Base-by-base conservation (phyloP, 2,329 filamentous ascomycete genomes). In the Lachnum nothofagi region DNA sequence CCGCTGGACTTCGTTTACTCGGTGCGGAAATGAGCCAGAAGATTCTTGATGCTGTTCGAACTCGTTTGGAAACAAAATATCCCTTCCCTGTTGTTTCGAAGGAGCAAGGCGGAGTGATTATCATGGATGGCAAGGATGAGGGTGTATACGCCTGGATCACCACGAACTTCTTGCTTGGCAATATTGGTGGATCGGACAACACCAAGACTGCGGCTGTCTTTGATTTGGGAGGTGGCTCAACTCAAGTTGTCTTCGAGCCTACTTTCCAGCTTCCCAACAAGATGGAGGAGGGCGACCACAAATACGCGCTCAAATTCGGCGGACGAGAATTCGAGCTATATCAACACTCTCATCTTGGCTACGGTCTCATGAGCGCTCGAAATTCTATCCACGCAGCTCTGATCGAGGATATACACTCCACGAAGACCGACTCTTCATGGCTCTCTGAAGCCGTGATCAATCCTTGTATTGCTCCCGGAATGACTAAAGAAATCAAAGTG, bases 131-230 rank as follows among this genome's bases (percentile, higher is more conserved):
- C 54, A 90, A 88, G 43, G 88, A 96, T 64, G 93, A 98, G 72
- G 93, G 93, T 66, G 91, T 98, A 24, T 98, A 95, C 66, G 94
- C 93, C 45, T 98, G 93, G 93, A 95, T 98, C 68, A 98, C 93
- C 5, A 93, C 90, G 58, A 98, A 98, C 77, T 98, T 98, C 70
- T 85, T 98, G 34, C 82, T 98, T 20, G 91, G 91, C 63, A 97
- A 97, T 74, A 97, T 98, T 68, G 93, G 93, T 51, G 87, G 88
- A 9, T 88, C 90, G 2, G 91, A 96, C 66, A 82, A 91, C 67
- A 89, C 81, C 55, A 86, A 89, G 43, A 97, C 93, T 1, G 94
- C 93, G 34, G 93, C 93, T 43, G 83, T 96, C 51, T 95, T 98
- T 64, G 93, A 98, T 66, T 85, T 98, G 42, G 93, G 93, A 55